Base-by-base conservation (phyloP, 495 filamentous ascomycete species). In the Penicillium silybi region DNA sequence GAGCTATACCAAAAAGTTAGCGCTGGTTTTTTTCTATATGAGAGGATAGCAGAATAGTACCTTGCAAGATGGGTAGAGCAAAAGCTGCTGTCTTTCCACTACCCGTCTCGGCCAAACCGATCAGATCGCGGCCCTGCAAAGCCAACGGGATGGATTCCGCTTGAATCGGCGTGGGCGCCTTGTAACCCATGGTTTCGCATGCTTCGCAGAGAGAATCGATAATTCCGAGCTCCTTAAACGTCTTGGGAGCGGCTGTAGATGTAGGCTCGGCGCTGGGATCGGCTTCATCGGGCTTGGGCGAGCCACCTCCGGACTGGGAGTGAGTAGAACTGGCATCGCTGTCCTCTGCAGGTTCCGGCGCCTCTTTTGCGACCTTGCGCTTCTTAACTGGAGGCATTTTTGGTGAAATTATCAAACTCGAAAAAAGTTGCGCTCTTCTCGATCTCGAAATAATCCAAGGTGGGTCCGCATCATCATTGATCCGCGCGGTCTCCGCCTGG, bases 41-140 rank as follows among this genome's bases (percentile, higher is more conserved):
- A 10, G 15, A 35, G 2, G 3, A 23, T 35, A 10, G 32, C 3
- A 35, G 45, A 54, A 23, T 23, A 2, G 2, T 58, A 64, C 75
- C 73, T 75, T 95, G 90, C 3, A 96, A 76, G 38, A 97, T 92
- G 1, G 93, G 93, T 0, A 98, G 69, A 0, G 86, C 87, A 65
- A 97, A 98, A 0, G 93, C 89, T 2, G 88, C 92, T 0, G 86
- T 97, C 70, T 98, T 98, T 66, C 93, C 93, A 64, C 82, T 87
- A 57, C 93, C 93, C 0, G 93, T 98, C 67, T 98, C 92, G 25
- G 93, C 92, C 19, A 97, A 78, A 29, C 90, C 93, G 56, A 98
- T 96, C 23, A 97, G 72, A 69, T 97, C 93, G 55, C 89, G 80
- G 20, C 86, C 85, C 54, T 85, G 71, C 9, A 97, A 76, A 35